Base-by-base conservation (phyloP, 2,329 filamentous ascomycete species). In the Colletotrichum paranaense region DNA sequence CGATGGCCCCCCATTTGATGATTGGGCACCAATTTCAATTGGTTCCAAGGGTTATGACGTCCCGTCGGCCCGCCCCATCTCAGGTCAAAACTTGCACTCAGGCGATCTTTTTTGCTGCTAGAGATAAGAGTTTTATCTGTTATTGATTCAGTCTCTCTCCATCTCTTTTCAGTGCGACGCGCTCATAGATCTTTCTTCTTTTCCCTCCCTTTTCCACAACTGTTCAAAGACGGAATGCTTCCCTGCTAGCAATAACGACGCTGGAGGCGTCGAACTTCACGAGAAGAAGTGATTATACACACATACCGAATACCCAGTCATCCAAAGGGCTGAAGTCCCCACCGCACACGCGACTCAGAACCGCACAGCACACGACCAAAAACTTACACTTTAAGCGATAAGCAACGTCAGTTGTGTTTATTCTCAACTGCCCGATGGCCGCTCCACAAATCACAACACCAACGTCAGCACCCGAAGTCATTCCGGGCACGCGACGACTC, bases 401-500 rank as follows among this genome's bases (percentile, higher is more conserved):
- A 38, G 35, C 49, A 32, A 26, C 42, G 42, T 49, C 4, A 49
- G 42, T 49, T 49, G 42, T 49, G 42, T 19, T n/a, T 7, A 35
- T 26, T 26, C 22, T 60, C 57, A 14, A 35, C 52, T 38, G 35
- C 67, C 58, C 53, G 49, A 72, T 72, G 69, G 71, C 66, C 59
- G 70, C 66, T 69, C 67, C 71, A 62, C 66, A 22, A 24, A 49
- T 5, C 53, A 53, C 22, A 42, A 5, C 65, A 49, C 8, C 62
- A 35, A 22, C 26, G 30, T 60, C 53, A 26, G 14, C 67, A 53
- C 46, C 55, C 19, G 70, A 73, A 28, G 55, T 70, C 49, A 71
- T 73, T 35, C 71, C 71, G n/a, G 71, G 71, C 55, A 73, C 71
- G 46, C 71, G 71, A 3, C 71, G 71, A 16, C 71, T 73, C 66